phyloP scores from a whole-genome alignment of 371 early-diverging fungal genomes.

The Cokeromyces recurvatus region DNA sequence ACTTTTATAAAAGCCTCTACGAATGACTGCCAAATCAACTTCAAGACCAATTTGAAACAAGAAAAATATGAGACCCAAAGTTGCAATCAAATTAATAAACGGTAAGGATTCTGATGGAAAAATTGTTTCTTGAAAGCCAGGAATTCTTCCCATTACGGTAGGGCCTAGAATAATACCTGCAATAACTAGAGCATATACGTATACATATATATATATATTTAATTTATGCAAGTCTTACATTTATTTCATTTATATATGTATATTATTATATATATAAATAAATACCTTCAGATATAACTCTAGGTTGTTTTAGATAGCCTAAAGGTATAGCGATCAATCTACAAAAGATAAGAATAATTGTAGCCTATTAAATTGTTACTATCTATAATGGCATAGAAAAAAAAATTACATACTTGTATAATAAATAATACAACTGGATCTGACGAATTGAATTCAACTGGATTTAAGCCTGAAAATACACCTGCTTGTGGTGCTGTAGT shows the following conservation, averaged over 20 bases:
- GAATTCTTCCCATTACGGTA: slow-evolving; percentile 71
- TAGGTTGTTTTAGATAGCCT: slow-evolving; percentile 60
- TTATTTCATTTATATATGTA: neutral
- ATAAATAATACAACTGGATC: slow-evolving; percentile 66
- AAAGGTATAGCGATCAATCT: slow-evolving; percentile 59
- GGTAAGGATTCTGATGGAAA: slow-evolving; percentile 65
- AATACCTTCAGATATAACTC: slow-evolving; percentile 74
- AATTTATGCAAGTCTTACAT: neutral
- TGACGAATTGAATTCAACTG: slow-evolving; percentile 41
- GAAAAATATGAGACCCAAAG: slow-evolving; percentile 86
- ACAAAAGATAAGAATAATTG: slow-evolving; percentile 63
- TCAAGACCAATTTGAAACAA: slow-evolving; percentile 87
- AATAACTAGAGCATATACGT: slow-evolving; percentile 41
- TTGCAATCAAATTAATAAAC: slow-evolving; percentile 73
- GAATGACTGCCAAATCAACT: slow-evolving; percentile 56
- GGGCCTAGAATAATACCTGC: slow-evolving; percentile 79
- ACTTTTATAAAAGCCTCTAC: slow-evolving; percentile 39
- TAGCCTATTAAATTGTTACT: too few species aligned
- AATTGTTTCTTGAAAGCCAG: slow-evolving; percentile 54
- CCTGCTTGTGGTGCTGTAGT: slow-evolving; percentile 44
- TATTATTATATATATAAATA: too few species aligned
- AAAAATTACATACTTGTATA: slow-evolving; percentile 47
- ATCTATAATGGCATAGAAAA: too few species aligned
- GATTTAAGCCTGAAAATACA: slow-evolving; percentile 64
- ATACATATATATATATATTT: slow-evolving; percentile 16